These are phyloP conservation scores for Decorospora gaudefroyi DNA, from an alignment of 2,329 filamentous ascomycete species.

Conservation along the genomic window DNA sequence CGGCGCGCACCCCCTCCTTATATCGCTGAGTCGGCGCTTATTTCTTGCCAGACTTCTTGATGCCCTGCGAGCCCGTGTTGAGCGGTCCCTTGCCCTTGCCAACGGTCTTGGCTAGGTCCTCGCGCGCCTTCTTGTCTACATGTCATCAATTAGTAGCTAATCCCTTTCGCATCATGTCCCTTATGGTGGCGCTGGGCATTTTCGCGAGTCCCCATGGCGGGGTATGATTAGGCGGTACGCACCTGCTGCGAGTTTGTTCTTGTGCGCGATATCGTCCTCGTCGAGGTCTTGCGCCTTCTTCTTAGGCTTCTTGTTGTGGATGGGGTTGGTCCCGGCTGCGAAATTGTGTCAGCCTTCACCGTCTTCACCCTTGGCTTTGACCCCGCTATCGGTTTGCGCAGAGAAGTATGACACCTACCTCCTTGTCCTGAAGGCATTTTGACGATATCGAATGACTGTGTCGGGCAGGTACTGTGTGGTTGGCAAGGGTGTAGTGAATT, in stretches of 20 bases:
- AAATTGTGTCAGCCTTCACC: constrained; percentile 27
- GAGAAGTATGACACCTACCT: constrained; percentile 44
- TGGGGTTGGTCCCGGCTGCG: constrained; percentile 58
- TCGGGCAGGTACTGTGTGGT: constrained; percentile 1
- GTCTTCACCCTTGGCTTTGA: not conserved
- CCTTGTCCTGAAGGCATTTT: constrained; percentile 58
- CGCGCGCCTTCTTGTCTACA: constrained; percentile 62
- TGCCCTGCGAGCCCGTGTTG: constrained; percentile 81
- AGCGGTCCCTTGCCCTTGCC: constrained; percentile 81
- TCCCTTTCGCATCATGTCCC: not conserved
- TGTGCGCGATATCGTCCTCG: constrained; percentile 82
- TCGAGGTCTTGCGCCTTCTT: constrained; percentile 76
- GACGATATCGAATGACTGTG: constrained; percentile 15
- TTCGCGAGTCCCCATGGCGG: too few species aligned
- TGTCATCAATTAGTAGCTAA: constrained; percentile 6
- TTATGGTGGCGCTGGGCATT: not conserved
- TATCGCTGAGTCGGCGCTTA: constrained; percentile 47
- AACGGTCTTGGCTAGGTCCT: constrained; percentile 74
- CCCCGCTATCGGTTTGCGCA: constrained; percentile 8
- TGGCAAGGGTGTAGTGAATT: constrained; percentile 6
- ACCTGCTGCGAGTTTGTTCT: constrained; percentile 85
- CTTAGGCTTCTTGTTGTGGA: constrained; percentile 79
- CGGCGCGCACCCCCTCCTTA: not conserved
- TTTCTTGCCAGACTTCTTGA: constrained; percentile 99
- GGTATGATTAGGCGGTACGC: constrained; percentile 44